Conservation (phyloP, 768 basidiomycete species). For the Tubosaeta brunneosetosa region DNA sequence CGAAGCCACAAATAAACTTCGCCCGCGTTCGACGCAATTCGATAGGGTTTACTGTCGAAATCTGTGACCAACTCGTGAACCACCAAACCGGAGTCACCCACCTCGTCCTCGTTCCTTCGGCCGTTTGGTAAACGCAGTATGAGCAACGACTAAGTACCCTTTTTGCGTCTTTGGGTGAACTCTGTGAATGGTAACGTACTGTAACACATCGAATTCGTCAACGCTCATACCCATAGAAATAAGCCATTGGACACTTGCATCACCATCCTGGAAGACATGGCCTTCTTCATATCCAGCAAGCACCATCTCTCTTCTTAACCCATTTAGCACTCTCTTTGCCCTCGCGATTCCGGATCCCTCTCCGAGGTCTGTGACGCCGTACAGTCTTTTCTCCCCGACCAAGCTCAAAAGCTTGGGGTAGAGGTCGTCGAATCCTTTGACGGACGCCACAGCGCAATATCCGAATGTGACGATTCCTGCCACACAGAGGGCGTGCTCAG, state of each 20-base stretch:
- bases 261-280: constrained; percentile 94
- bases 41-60: constrained; percentile 66
- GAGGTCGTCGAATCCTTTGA: constrained; percentile 96
- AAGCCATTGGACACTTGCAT: constrained; percentile 49
- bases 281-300: constrained; percentile 85
- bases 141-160: constrained; percentile 88
- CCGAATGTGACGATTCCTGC: constrained; percentile 92
- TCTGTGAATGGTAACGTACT: constrained; percentile 94
- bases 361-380: constrained; percentile 61
- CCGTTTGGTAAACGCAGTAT: constrained; percentile 86
- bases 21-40: constrained; percentile 77
- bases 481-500: constrained; percentile 92
- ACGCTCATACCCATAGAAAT: background rate
- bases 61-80: background rate
- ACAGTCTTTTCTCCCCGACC: constrained; percentile 76
- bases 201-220: constrained; percentile 3
- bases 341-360: constrained; percentile 53
- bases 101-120: constrained; percentile 76
- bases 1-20: constrained; percentile 77
- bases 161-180: constrained; percentile 87
- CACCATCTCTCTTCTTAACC: constrained; percentile 88
- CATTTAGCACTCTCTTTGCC: constrained; percentile 73
- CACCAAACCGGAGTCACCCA: constrained; percentile 34
- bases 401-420: constrained; percentile 93
- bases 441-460: constrained; percentile 82